Evolutionary conservation across 31 red algal species (phyloP).

Genomic region (Odonthalia washingtoniensis): DNA sequence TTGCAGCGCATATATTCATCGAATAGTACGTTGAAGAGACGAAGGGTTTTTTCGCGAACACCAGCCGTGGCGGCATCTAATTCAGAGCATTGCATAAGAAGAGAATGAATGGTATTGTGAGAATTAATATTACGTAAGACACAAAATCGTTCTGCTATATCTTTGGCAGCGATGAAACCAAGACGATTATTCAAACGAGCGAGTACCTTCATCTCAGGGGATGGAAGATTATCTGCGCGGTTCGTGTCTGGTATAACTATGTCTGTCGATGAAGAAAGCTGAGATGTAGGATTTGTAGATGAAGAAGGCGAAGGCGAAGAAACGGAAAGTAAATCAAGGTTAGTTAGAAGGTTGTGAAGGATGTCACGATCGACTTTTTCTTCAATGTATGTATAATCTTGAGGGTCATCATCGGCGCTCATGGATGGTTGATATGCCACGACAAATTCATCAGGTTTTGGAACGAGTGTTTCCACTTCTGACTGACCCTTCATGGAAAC

Average conservation of each 20-base stretch:
- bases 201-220: conserved; percentile 45
- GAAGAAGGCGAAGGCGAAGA: neutral
- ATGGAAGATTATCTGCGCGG: too few relatives aligned
- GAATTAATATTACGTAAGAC: neutral
- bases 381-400: neutral
- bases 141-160: conserved; percentile 34
- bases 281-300: neutral
- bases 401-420: neutral
- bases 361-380: neutral
- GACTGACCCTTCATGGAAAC: conserved; percentile 39
- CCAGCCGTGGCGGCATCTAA: conserved; percentile 12
- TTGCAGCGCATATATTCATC: conserved; percentile 41
- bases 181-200: conserved; percentile 7
- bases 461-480: conserved; percentile 71
- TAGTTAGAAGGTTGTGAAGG: neutral
- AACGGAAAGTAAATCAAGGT: too few relatives aligned
- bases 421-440: neutral
- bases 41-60: conserved; percentile 33
- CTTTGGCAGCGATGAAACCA: conserved; percentile 35
- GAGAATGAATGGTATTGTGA: neutral
- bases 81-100: neutral
- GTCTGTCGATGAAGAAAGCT: too few relatives aligned
- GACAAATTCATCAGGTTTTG: conserved; percentile 79
- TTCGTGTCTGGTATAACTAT: too few relatives aligned
- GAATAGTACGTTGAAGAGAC: conserved; percentile 44